Evolutionary conservation across 192 early-diverging fungal genomes (phyloP).

Genomic region (Coemansia sp.): DNA sequence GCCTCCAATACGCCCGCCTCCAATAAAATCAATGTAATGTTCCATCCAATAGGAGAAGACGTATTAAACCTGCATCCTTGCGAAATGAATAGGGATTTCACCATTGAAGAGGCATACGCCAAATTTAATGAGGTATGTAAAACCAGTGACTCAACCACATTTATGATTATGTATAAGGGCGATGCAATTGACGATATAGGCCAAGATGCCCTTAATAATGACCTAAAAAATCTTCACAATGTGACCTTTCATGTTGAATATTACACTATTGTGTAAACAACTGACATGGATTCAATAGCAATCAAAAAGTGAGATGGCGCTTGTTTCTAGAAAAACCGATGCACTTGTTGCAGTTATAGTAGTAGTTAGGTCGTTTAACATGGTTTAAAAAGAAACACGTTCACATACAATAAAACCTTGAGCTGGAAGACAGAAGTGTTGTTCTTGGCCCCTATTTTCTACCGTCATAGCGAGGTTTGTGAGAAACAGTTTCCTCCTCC

Average conservation of each 20-base stretch:
- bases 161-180: background rate
- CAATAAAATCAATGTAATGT: background rate
- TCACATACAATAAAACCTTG: background rate
- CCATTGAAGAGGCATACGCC: background rate
- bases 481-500: slow-evolving; percentile 29
- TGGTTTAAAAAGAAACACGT: background rate
- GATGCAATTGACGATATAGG: background rate
- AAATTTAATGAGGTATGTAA: background rate
- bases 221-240: background rate
- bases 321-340: background rate
- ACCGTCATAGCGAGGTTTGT: background rate
- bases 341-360: background rate
- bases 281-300: no score
- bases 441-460: background rate
- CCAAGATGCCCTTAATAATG: background rate
- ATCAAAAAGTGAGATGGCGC: background rate
- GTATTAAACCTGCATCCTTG: background rate
- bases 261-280: no score
- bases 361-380: background rate
- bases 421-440: background rate
- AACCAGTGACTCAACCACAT: background rate
- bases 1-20: background rate
- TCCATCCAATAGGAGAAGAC: background rate
- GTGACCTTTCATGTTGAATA: no score
- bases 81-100: background rate